Conservation (phyloP, 2,329 filamentous ascomycete genomes). For the Daldinia eschscholtzii region DNA sequence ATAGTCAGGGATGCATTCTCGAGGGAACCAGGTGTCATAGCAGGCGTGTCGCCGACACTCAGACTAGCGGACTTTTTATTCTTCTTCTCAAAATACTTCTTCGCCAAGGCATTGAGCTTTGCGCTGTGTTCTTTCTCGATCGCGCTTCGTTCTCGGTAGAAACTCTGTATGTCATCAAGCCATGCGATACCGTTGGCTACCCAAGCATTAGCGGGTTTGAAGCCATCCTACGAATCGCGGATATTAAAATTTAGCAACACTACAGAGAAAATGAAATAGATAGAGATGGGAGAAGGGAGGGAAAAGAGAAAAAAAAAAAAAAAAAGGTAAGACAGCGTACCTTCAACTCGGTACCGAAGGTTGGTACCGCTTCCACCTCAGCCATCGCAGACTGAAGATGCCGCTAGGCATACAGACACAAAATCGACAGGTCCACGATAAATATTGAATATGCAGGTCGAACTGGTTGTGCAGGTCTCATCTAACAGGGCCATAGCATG, state of each 20-base stretch:
- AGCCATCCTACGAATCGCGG: conserved; percentile 78
- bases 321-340: conserved; percentile 59
- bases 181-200: conserved; percentile 89
- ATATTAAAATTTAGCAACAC: conserved; percentile 28
- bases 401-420: conserved; percentile 44
- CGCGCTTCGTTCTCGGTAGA: conserved; percentile 92
- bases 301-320: too few species aligned
- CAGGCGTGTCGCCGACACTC: conserved; percentile 93
- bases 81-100: conserved; percentile 98
- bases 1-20: conserved; percentile 97
- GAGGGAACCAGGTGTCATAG: conserved; percentile 93
- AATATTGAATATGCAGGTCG: conserved; percentile 13
- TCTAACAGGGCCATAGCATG: conserved; percentile 44
- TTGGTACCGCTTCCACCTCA: conserved; percentile 83
- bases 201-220: conserved; percentile 95
- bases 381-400: conserved; percentile 69
- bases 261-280: conserved; percentile 23
- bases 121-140: conserved; percentile 98
- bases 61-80: conserved; percentile 86
- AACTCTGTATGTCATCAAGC: conserved; percentile 96
- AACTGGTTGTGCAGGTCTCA: conserved; percentile 26
- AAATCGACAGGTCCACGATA: conserved; percentile 17
- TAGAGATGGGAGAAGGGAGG: conserved; percentile 35
- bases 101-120: conserved; percentile 87
- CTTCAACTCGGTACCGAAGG: conserved; percentile 95